These are phyloP conservation scores for Dendrothele bispora DNA, from an alignment of 768 basidiomycete genomes.

Conservation along the genomic window DNA sequence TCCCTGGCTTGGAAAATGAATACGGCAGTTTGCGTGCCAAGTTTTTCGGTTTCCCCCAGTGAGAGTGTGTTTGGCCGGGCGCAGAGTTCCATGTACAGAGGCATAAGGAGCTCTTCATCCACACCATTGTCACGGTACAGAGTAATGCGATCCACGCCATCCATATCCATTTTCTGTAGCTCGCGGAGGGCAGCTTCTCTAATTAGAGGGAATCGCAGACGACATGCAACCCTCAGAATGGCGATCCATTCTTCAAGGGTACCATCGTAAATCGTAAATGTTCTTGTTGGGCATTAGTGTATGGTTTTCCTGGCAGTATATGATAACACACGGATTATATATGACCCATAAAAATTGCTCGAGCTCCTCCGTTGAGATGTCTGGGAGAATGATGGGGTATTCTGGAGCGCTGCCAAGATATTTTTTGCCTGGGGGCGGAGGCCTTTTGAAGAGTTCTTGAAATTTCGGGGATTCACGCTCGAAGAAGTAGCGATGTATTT, in stretches of 20 bases:
- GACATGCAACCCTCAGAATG: slow-evolving; percentile 39
- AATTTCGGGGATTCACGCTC: slow-evolving; percentile 27
- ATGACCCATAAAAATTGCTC: slow-evolving; percentile 48
- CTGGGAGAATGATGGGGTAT: neutral
- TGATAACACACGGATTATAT: slow-evolving; percentile 49
- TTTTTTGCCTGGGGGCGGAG: slow-evolving; percentile 3
- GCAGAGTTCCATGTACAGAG: slow-evolving; percentile 42
- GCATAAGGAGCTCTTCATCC: slow-evolving; percentile 36
- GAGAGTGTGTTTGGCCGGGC: slow-evolving; percentile 37
- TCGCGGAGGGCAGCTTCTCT: slow-evolving; percentile 28
- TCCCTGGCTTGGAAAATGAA: slow-evolving; percentile 39
- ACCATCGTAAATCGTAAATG: too few relatives aligned
- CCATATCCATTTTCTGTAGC: slow-evolving; percentile 32
- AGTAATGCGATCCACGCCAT: slow-evolving; percentile 51
- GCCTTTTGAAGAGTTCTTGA: slow-evolving; percentile 7
- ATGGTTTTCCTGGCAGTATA: too few relatives aligned
- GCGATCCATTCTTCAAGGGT: slow-evolving; percentile 39
- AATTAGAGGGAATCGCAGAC: slow-evolving; percentile 41
- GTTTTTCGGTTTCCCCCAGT: slow-evolving; percentile 40
- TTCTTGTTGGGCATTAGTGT: too few relatives aligned
- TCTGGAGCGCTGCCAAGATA: slow-evolving; percentile 25
- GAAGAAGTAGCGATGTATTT: slow-evolving; percentile 27
- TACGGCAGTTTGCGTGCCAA: slow-evolving; percentile 43
- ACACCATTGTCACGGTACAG: slow-evolving; percentile 43
- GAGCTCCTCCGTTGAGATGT: slow-evolving; percentile 40